Conservation (phyloP, 306 rosid species). For the Fragaria iinumae region DNA sequence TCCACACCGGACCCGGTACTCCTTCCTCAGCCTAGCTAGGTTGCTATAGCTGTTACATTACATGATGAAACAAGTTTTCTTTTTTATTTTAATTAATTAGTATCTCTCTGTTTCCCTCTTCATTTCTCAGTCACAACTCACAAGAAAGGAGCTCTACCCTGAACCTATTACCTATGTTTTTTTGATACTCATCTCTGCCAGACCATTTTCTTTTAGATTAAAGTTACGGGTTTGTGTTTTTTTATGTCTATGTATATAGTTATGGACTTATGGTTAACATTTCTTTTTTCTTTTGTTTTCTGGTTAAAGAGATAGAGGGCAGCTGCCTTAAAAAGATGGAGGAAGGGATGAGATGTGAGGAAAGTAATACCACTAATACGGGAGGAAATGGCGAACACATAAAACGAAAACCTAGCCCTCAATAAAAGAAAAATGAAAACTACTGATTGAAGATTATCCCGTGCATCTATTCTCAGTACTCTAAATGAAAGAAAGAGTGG, state of each 20-base stretch:
- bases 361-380: not conserved
- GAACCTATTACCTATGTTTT: not conserved
- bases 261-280: not conserved
- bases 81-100: not conserved
- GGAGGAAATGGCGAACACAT: not conserved
- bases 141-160: conserved; percentile 5
- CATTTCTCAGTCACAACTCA: not conserved
- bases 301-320: not conserved
- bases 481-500: no score
- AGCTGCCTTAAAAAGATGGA: not conserved
- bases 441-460: not conserved
- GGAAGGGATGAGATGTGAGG: not conserved
- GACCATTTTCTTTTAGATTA: not conserved
- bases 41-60: not conserved
- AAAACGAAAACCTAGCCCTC: not conserved
- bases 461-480: not conserved
- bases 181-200: not conserved
- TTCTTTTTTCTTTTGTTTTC: not conserved
- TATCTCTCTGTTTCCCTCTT: not conserved
- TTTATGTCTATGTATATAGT: not conserved
- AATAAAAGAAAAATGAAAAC: not conserved
- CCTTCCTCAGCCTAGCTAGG: not conserved
- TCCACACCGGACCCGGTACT: not conserved
- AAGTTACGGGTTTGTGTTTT: not conserved
- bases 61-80: not conserved